Percentiles rank a stretch among this genome's conserved stretches.
Conservation (phyloP, 495 filamentous ascomycete species). For the Neurospora africana region DNA sequence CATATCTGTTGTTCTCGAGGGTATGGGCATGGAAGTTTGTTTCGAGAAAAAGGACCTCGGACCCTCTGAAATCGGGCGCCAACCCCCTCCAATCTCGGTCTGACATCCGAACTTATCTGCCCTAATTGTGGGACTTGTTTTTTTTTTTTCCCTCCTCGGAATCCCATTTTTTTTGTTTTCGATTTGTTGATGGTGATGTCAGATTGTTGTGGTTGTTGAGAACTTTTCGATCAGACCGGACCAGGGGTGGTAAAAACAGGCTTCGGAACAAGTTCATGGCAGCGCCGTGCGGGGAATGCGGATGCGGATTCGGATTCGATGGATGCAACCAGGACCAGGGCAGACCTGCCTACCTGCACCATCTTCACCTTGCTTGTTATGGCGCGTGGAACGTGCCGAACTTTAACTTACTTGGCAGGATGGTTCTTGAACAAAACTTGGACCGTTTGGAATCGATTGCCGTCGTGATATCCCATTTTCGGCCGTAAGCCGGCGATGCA, state of each 20-base stretch:
- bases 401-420: neutral
- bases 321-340: neutral
- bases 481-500: neutral
- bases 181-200: neutral
- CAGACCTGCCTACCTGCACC: neutral
- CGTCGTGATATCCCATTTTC: neutral
- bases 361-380: neutral
- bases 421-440: neutral
- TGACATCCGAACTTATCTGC: neutral
- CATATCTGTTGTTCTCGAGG: neutral
- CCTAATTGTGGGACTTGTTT: neutral
- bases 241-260: neutral
- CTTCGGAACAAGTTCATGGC: neutral
- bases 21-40: neutral
- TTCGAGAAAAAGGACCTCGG: neutral
- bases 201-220: neutral
- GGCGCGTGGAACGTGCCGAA: neutral
- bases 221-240: neutral
- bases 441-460: neutral
- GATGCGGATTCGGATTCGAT: neutral
- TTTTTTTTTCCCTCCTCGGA: neutral
- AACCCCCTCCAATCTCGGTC: neutral
- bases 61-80: neutral
- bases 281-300: neutral
- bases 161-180: neutral